Evolutionary conservation across 805 yeast genomes (phyloP), one percentile per base, ranked within the genome.

Genomic region (Priceomyces fermenticarens): DNA sequence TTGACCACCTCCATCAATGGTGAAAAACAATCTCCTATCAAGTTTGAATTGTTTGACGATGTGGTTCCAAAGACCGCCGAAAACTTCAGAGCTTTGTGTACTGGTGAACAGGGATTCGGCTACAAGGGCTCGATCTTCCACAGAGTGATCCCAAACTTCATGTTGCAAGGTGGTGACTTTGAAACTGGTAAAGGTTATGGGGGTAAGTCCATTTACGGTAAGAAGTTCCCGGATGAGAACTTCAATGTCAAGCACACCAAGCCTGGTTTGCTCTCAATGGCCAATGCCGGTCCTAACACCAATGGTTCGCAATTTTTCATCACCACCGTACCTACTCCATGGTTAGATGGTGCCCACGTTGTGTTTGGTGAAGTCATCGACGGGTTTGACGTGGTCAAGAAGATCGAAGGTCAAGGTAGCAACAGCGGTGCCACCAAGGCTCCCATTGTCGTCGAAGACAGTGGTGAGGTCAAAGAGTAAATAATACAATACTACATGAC

Each of bases 251-350:
- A 67, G 61, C 97, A 91, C 72, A 74, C 73, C 75, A 81, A 68
- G 81, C 95, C 76, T 77, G 78, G 78, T 51, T 89, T 78, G 72
- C 85, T 70, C 67, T 88, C 96, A 48, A 91, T 91, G 97, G 97
- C 97, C 66, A 91, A 91, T 66, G 95, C 97, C 50, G 97, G 97
- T 56, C 96, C 95, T 69, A 87, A 88, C 83, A 88, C 97, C 73
- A 91, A 91, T 74, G 97, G 97, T 43, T 89, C 97, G 41, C 98
- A 90, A 74, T 90, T 90, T 73, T 90, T 91, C 80, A 85, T 88
- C 73, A 88, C 97, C 67, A 88, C 96, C 43, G 90, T 86, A 40
- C 77, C 85, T 53, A 75, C 84, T 58, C 85, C 93, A 48, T 87
- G 95, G 91, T 80, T 88, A 68, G 95, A 88, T 58, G 96, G 95